Base-by-base conservation (phyloP, 2,329 filamentous ascomycete species). In the Elsinoe australis region DNA sequence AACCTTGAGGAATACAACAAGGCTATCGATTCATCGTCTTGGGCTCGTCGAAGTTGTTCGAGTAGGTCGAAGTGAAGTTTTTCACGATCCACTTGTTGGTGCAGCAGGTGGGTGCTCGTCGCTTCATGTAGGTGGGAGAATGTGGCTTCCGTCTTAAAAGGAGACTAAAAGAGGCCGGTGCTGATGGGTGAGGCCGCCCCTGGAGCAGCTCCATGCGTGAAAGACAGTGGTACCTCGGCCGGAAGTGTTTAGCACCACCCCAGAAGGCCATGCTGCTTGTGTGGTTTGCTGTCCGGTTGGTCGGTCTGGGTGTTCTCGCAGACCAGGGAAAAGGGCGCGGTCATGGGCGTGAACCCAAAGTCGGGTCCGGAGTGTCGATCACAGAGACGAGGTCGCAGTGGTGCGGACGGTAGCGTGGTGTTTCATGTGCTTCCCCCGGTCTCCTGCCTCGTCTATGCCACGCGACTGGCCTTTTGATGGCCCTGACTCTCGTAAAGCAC, bases 401-500 rank as follows among this genome's bases (percentile, higher is more conserved):
- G 39, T 44, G 39, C 39, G 28, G 39, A 44, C 26, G 39, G 39
- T 44, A 44, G 39, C 39, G 39, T 44, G 26, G 39, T 44, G 39
- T 44, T 44, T 44, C 39, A 44, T 44, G 39, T 44, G 39, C 39
- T 26, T 31, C 32, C 39, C 39, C 24, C 39, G 14, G 24, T 15
- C 26, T 7, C 26, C 26, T 29, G 12, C 26, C 26, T 29, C 26
- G 26, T 29, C 7, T 29, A 6, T 29, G 26, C 26, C 39, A 44
- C 26, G 39, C 24, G 39, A 44, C 39, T 32, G 28, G 26, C n/a
- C n/a, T n/a, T n/a, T n/a, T n/a, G n/a, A n/a, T n/a, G n/a, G n/a
- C 39, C 39, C 39, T 44, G 39, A 44, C 18, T 32, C 39, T 44
- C 39, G 39, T 44, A 44, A 44, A 44, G 39, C 39, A 28, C 39